Base-by-base conservation (phyloP, 1,139 yeast species). In the Taphrina sp. region DNA sequence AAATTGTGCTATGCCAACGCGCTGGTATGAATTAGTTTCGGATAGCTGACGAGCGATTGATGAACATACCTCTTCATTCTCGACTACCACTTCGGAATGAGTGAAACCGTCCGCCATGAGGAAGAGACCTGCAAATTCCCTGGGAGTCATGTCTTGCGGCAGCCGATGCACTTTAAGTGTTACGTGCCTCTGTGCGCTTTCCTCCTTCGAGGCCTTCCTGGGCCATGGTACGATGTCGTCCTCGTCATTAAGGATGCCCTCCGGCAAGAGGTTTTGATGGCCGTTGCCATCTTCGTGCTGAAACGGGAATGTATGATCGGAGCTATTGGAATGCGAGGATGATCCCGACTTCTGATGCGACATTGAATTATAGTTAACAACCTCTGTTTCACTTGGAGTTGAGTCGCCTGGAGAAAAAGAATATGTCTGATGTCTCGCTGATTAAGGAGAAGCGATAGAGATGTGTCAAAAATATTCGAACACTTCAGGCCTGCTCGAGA, bases 231-330 rank as follows among this genome's bases (percentile, higher is more conserved):
- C 46, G 20, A 52, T 39, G 10, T 35, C 52, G 23, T 52, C 57
- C 16, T 52, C 57, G 37, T 52, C 57, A 20, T 52, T 45, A 10
- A 52, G 39, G 10, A 52, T 52, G 20, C 57, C 57, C n/a, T 47
- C 47, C 14, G 56, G 56, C 19, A 51, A 41, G 24, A 44, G 76
- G 75, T 57, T 71, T 64, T 58, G 84, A 49, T 49, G 54, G 17
- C 39, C n/a, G 24, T 33, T 41, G 36, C 28, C 34, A 14, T 47
- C 44, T 23, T 49, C 54, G 20, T 39, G 37, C 26, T 49, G 46
- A 24, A 49, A 49, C 19, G 54, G 54, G 19, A 49, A 49, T 16
- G 46, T 4, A 24, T 38, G 45, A 5, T 39, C 54, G 8, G 54
- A 49, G 16, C 39, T 38, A 31, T 39, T 38, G 3, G 54, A 49